A percentile compares a stretch with the other conserved stretches of the same genome.
Conservation (phyloP, 2,329 filamentous ascomycete species). For the Fusarium nisikadoi region DNA sequence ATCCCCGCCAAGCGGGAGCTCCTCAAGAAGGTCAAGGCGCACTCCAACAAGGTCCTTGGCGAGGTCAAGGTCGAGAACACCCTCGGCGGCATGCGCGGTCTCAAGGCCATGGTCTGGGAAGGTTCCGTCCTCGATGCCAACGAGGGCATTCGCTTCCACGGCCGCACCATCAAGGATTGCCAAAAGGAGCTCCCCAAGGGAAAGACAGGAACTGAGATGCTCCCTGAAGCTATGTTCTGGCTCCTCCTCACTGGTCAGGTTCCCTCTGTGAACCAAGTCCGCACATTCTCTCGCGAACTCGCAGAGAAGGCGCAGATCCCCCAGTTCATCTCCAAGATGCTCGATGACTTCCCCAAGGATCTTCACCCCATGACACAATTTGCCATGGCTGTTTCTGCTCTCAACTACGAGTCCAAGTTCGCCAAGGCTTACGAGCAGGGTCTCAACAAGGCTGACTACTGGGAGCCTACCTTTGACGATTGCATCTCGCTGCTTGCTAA, state of each 20-base stretch:
- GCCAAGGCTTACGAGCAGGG: constrained; percentile 93
- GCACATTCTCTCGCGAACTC: constrained; percentile 83
- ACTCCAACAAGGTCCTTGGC: constrained; percentile 84
- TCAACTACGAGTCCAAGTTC: constrained; percentile 94
- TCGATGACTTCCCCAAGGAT: constrained; percentile 87
- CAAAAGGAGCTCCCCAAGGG: constrained; percentile 94
- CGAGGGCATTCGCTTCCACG: constrained; percentile 98
- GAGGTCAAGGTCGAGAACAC: constrained; percentile 95
- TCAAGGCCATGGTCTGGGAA: constrained; percentile 99
- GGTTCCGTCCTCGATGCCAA: constrained; percentile 96
- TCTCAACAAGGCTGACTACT: constrained; percentile 95
- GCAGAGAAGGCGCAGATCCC: constrained; percentile 88
- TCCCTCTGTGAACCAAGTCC: constrained; percentile 83
- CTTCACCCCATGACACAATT: constrained; percentile 99
- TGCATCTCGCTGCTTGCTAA: constrained; percentile 93
- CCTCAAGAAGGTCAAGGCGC: constrained; percentile 90
- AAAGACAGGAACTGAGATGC: constrained; percentile 91
- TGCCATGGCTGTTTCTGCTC: constrained; percentile 91
- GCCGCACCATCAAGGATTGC: constrained; percentile 97
- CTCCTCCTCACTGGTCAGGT: constrained; percentile 93
- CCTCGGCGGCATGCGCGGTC: constrained; percentile 94
- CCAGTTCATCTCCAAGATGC: constrained; percentile 84
- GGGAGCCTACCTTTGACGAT: constrained; percentile 98
- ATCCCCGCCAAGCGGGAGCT: constrained; percentile 95
- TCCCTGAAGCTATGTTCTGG: constrained; percentile 99